A percentile compares a stretch with the other conserved stretches of the same genome.
Evolutionary conservation across 345 rosid species (phyloP).

Genomic region (Aquilaria malaccensis): DNA sequence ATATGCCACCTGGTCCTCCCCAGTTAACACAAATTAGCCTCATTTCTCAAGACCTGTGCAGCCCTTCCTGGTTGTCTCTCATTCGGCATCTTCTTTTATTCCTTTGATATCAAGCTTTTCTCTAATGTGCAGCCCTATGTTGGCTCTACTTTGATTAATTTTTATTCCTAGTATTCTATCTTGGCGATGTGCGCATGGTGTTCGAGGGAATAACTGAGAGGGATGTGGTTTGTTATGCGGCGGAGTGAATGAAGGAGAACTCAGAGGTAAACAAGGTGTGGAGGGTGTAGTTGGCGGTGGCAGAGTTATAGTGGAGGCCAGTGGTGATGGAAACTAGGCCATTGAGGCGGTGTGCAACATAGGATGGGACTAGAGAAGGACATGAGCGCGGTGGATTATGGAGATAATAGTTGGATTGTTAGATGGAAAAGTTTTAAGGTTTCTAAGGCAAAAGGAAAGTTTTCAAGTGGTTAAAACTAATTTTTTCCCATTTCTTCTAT

Average conservation of each 20-base stretch:
- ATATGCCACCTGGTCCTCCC: slow-evolving; percentile 33
- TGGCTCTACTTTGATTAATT: slow-evolving; percentile 30
- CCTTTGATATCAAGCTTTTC: slow-evolving; percentile 32
- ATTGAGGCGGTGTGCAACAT: too few species aligned
- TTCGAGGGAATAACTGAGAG: slow-evolving; percentile 33
- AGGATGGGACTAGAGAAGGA: too few species aligned
- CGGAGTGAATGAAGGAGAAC: background rate
- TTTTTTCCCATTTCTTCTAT: too few species aligned
- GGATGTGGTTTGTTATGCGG: slow-evolving; percentile 35
- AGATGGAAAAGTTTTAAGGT: too few species aligned
- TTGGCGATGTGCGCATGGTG: slow-evolving; percentile 23
- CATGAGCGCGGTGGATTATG: too few species aligned
- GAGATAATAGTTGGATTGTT: too few species aligned
- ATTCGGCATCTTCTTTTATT: slow-evolving; percentile 33
- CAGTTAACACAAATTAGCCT: slow-evolving; percentile 32
- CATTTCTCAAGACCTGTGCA: slow-evolving; percentile 34
- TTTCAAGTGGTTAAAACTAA: too few species aligned
- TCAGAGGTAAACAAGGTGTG: too few species aligned
- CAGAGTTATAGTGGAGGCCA: too few species aligned
- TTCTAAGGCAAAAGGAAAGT: too few species aligned
- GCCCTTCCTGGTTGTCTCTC: slow-evolving; percentile 20
- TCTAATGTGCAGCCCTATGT: slow-evolving; percentile 23
- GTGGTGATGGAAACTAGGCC: too few species aligned
- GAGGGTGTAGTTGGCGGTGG: too few species aligned
- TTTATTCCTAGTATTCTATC: slow-evolving; percentile 19